These are phyloP conservation scores for Cladophialophora yegresii DNA, from an alignment of 2,329 filamentous ascomycete species.

Conservation along the genomic window DNA sequence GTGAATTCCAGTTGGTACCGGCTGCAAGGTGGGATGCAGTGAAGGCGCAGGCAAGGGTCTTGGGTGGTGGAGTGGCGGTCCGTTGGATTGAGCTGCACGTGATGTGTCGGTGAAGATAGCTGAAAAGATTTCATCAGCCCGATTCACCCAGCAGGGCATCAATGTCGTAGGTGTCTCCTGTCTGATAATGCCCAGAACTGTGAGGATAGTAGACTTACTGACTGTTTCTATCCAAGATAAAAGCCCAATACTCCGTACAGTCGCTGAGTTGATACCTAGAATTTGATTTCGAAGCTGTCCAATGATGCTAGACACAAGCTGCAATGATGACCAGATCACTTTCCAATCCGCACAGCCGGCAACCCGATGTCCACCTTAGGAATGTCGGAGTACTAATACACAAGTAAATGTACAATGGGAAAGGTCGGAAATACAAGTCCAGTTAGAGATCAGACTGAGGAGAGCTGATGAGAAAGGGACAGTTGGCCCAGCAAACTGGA, in stretches of 20 bases:
- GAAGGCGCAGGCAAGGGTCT: background rate
- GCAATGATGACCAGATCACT: slow-evolving; percentile 5
- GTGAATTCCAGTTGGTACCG: background rate
- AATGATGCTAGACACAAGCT: background rate
- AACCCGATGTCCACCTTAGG: background rate
- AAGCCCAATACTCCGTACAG: background rate
- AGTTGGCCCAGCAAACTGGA: background rate
- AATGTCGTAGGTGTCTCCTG: background rate
- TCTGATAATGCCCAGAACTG: background rate
- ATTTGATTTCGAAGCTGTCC: background rate
- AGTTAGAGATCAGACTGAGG: slow-evolving; percentile 10
- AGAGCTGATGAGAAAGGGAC: slow-evolving; percentile 1
- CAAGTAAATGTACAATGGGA: slow-evolving; percentile 9
- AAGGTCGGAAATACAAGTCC: slow-evolving; percentile 9
- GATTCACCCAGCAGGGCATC: slow-evolving; percentile 2
- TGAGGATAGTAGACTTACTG: background rate
- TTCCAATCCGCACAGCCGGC: slow-evolving; percentile 3
- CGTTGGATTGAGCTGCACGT: slow-evolving; percentile 8
- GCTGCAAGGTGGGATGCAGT: slow-evolving; percentile 5
- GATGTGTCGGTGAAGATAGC: background rate
- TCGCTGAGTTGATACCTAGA: background rate
- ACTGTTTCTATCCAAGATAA: background rate
- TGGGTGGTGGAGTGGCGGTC: slow-evolving; percentile 1
- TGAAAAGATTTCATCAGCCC: slow-evolving; percentile 12
- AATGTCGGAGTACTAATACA: slow-evolving; percentile 13